Percentiles rank a stretch among this genome's conserved stretches.
Conservation (phyloP, 495 filamentous ascomycete genomes). For the Aspergillus panamensis region DNA sequence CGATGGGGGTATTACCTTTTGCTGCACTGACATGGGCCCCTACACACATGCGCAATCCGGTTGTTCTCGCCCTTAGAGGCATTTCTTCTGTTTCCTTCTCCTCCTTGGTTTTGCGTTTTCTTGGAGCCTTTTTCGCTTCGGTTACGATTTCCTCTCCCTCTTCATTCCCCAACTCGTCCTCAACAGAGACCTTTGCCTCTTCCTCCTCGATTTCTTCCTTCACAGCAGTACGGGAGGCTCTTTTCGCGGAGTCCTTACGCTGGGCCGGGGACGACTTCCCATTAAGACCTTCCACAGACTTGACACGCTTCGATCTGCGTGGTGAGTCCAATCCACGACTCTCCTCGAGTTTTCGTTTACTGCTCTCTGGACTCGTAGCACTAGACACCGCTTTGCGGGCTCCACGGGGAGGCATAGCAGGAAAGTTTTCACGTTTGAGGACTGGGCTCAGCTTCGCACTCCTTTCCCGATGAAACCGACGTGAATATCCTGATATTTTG, state of each 20-base stretch:
- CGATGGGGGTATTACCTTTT: conserved; percentile 49
- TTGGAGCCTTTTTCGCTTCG: conserved; percentile 22
- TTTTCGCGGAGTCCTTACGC: background rate
- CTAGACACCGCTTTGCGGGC: conserved; percentile 18
- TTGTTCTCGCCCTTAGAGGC: conserved; percentile 66
- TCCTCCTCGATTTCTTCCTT: conserved; percentile 27
- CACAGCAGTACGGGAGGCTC: background rate
- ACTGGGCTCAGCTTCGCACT: background rate
- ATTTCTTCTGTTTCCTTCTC: conserved; percentile 48
- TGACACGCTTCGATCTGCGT: conserved; percentile 39
- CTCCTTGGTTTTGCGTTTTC: conserved; percentile 37
- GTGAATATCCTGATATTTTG: background rate
- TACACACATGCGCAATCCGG: conserved; percentile 73
- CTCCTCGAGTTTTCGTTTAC: conserved; percentile 29
- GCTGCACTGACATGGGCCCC: conserved; percentile 90
- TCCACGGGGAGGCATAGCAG: conserved; percentile 24
- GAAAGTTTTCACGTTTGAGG: background rate
- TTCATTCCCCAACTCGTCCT: conserved; percentile 12
- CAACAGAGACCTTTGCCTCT: background rate
- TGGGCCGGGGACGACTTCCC: conserved; percentile 11
- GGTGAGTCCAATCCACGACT: conserved; percentile 27
- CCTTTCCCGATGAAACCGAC: too few species aligned
- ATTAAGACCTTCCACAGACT: conserved; percentile 24
- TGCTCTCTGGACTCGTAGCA: conserved; percentile 11
- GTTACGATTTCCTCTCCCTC: conserved; percentile 18